Base-by-base conservation (phyloP, 2,329 filamentous ascomycete species). In the Drechslerella stenobrocha region DNA sequence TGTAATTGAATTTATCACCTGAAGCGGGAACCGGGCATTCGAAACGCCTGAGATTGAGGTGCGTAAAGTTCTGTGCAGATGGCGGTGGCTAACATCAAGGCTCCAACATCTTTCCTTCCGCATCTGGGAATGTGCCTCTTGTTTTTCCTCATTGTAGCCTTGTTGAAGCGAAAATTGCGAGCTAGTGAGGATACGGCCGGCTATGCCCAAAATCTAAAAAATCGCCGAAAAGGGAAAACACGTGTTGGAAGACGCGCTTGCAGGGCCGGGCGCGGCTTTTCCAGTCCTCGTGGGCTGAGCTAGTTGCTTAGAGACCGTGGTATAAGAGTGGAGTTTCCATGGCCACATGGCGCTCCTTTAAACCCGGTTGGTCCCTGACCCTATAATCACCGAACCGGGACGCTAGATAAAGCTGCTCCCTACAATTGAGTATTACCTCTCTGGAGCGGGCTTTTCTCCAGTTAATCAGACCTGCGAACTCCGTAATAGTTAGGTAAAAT, bases 391-490 rank as follows among this genome's bases (percentile, higher is more conserved):
- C 28, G 28, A 58, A 42, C 53, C 44, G 52, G 35, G 44, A 48
- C 42, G 52, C 61, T 66, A 66, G 59, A 59, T 53, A 58, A 59
- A 58, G 53, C 26, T 40, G 52, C 45, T 40, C 32, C 47, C 37
- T 50, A 11, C 42, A 42, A 53, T 44, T 5, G 37, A 5, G 52
- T 51, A 50, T 52, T 50, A 44, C 28, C 46, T 20, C 34, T 46
- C 28, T 23, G 46, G 34, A 45, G 28, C 58, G 32, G 45, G 51
- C 9, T 26, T 23, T 47, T 26, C 18, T 13, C 5, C 8, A n/a
- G 7, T 47, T 20, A 20, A 42, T n/a, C 4, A 20, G 22, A 42
- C 4, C 13, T 37, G 15, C n/a, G 8, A 4, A 37, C n/a, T 18
- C 7, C 6, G 37, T 42, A 42, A 42, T 42, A 42, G 4, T 37